Evolutionary conservation across 2,329 filamentous ascomycete species (phyloP).

Genomic region (Leptographium procerum): DNA sequence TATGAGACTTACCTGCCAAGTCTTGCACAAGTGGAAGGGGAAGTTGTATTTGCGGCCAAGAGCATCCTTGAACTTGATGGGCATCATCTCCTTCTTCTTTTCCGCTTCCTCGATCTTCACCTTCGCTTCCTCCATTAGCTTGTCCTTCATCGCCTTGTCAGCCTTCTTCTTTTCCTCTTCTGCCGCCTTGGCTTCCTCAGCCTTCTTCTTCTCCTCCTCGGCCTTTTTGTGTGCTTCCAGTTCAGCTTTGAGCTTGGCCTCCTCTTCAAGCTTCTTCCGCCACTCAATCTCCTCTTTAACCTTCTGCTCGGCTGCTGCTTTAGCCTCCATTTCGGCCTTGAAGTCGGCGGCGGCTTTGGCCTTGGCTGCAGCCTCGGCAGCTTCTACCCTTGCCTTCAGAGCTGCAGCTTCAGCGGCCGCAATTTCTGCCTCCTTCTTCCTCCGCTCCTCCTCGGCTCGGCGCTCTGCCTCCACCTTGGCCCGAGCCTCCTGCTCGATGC

Average conservation of each 20-base stretch:
- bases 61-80: conserved; percentile 84
- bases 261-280: conserved; percentile 35
- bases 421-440: conserved; percentile 35
- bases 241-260: conserved; percentile 28
- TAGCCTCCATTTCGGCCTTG: conserved; percentile 24
- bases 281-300: conserved; percentile 25
- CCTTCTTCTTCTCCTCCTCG: conserved; percentile 26
- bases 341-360: conserved; percentile 26
- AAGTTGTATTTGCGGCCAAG: conserved; percentile 88
- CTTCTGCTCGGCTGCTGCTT: conserved; percentile 16
- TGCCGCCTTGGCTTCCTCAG: conserved; percentile 23
- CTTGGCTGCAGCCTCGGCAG: conserved; percentile 32
- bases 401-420: conserved; percentile 24
- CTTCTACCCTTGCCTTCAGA: conserved; percentile 27
- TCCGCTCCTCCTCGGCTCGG: conserved; percentile 27
- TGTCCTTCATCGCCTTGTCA: conserved; percentile 27
- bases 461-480: conserved; percentile 28
- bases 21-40: conserved; percentile 74
- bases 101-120: conserved; percentile 31
- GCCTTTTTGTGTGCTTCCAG: conserved; percentile 30
- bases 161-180: conserved; percentile 20
- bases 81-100: conserved; percentile 51
- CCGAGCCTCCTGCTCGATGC: conserved; percentile 24
- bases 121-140: conserved; percentile 42
- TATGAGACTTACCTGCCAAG: conserved; percentile 58